Conservation (phyloP, 805 yeast genomes). For the Groenewaldozyma salmanticensis region DNA sequence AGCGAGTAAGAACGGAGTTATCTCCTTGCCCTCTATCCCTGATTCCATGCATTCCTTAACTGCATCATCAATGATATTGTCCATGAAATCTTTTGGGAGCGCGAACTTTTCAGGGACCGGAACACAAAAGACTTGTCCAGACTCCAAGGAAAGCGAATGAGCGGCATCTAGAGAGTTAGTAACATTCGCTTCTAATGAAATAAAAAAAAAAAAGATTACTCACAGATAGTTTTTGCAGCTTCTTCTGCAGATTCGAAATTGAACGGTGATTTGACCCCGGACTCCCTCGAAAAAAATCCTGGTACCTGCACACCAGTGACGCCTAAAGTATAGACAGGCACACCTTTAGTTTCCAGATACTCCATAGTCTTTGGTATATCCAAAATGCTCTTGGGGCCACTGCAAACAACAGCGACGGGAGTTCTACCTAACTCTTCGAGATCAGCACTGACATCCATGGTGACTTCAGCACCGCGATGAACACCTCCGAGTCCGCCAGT, state of each 20-base stretch:
- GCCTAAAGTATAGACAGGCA: slow-evolving; percentile 64
- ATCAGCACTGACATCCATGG: slow-evolving; percentile 82
- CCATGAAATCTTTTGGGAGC: slow-evolving; percentile 43
- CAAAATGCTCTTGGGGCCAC: slow-evolving; percentile 82
- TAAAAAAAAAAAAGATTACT: slow-evolving; percentile 12
- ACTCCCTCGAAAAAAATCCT: slow-evolving; percentile 71
- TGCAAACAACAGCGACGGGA: slow-evolving; percentile 82
- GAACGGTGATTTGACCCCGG: slow-evolving; percentile 65
- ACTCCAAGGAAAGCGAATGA: slow-evolving; percentile 38
- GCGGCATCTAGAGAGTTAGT: slow-evolving; percentile 27
- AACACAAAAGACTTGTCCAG: slow-evolving; percentile 72
- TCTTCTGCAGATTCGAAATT: slow-evolving; percentile 41
- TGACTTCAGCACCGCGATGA: slow-evolving; percentile 62
- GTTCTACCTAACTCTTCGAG: slow-evolving; percentile 75
- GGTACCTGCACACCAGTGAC: slow-evolving; percentile 51
- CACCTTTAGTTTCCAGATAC: slow-evolving; percentile 84
- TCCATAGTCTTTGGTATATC: slow-evolving; percentile 78
- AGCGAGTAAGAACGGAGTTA: slow-evolving; percentile 68
- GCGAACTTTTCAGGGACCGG: slow-evolving; percentile 70
- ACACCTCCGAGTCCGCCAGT: slow-evolving; percentile 95
- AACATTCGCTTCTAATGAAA: neutral
- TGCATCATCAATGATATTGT: slow-evolving; percentile 48
- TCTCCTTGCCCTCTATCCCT: slow-evolving; percentile 58
- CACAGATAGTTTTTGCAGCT: slow-evolving; percentile 55
- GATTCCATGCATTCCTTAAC: slow-evolving; percentile 40